Conservation (phyloP, 495 filamentous ascomycete genomes). For the Trypethelium eluteriae region DNA sequence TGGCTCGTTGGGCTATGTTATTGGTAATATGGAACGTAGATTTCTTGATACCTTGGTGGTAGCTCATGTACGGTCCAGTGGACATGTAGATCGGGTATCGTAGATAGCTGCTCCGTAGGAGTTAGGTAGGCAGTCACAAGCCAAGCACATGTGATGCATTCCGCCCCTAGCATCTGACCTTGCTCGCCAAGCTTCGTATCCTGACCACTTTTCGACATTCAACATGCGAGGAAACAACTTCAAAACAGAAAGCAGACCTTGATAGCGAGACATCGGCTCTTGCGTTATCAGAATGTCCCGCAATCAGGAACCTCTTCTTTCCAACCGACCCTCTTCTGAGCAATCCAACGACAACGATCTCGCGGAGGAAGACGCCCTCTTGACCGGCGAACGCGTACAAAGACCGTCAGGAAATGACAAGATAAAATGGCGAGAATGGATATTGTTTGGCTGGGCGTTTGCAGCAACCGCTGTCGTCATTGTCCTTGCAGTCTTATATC, state of each 20-base stretch:
- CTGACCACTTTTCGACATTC: background rate
- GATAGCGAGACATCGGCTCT: background rate
- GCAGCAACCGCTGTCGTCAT: constrained; percentile 75
- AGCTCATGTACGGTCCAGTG: too few relatives aligned
- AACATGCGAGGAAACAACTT: background rate
- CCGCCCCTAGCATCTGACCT: background rate
- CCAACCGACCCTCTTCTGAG: constrained; percentile 36
- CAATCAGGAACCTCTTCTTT: constrained; percentile 38
- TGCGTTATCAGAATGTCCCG: constrained; percentile 26
- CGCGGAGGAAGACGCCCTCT: constrained; percentile 56
- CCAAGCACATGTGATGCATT: background rate
- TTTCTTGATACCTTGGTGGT: too few relatives aligned
- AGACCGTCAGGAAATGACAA: constrained; percentile 37
- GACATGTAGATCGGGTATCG: too few relatives aligned
- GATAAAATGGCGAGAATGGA: constrained; percentile 57
- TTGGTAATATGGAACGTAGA: too few relatives aligned
- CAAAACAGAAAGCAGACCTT: background rate
- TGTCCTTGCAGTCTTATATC: constrained; percentile 64
- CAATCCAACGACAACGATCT: constrained; percentile 29
- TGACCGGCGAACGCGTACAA: constrained; percentile 48
- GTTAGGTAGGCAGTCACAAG: background rate
- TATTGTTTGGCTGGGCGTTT: constrained; percentile 78
- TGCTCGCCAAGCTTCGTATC: background rate
- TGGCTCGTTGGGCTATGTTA: too few relatives aligned
- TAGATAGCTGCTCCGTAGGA: too few relatives aligned